phyloP scores from a whole-genome alignment of 805 yeast species.

The Lipomyces spencermartinsiae region DNA sequence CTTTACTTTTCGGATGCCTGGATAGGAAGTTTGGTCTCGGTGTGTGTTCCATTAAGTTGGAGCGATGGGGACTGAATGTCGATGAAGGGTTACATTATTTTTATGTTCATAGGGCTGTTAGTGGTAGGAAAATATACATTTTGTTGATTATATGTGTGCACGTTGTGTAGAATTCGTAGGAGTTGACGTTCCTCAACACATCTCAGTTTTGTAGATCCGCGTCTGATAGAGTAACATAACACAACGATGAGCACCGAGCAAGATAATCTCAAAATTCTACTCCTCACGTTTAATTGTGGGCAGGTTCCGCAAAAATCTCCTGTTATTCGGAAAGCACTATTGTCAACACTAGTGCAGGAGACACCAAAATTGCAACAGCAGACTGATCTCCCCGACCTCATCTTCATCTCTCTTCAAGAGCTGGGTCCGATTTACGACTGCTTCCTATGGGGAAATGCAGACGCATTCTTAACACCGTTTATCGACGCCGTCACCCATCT shows the following conservation, averaged over 20 bases:
- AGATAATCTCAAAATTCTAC: constrained; percentile 21
- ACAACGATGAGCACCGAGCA: neutral
- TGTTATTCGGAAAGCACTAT: constrained; percentile 19
- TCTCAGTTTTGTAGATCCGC: neutral
- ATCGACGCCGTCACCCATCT: constrained; percentile 41
- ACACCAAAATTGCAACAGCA: neutral
- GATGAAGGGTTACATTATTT: constrained; percentile 36
- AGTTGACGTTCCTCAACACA: neutral
- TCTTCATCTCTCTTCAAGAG: constrained; percentile 49
- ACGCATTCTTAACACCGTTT: constrained; percentile 42
- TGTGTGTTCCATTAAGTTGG: constrained; percentile 36
- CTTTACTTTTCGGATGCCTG: constrained; percentile 21
- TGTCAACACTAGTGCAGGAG: constrained; percentile 5
- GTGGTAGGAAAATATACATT: neutral
- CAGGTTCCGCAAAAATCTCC: constrained; percentile 36
- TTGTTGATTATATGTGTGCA: neutral
- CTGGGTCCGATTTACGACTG: constrained; percentile 47
- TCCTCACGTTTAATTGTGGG: constrained; percentile 45
- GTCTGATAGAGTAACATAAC: neutral
- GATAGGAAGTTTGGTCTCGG: constrained; percentile 39
- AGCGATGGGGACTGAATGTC: constrained; percentile 39
- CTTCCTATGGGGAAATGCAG: constrained; percentile 40
- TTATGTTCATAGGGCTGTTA: neutral
- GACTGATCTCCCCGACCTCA: constrained; percentile 39
- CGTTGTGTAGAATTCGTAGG: neutral